A percentile compares a stretch with the other conserved stretches of the same genome.
phyloP scores from a whole-genome alignment of 73 alveolate species.

The Durusdinium trenchii region DNA sequence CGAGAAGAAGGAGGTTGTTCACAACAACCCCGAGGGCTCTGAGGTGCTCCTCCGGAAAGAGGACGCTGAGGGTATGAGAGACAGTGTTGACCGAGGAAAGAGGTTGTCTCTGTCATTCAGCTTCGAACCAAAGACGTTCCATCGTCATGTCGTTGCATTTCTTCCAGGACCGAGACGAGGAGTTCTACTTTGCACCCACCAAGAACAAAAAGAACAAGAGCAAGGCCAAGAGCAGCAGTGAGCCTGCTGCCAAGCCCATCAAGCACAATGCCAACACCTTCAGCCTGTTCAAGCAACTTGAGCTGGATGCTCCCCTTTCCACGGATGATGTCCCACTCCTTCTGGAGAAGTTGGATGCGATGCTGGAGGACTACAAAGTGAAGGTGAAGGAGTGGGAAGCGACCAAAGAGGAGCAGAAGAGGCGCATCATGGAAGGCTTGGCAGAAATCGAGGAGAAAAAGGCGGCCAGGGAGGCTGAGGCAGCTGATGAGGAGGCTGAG shows the following conservation, averaged over 20 bases:
- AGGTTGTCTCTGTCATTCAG: not conserved
- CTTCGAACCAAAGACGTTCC: not conserved
- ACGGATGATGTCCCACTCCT: slow-evolving; percentile 59
- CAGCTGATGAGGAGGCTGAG: slow-evolving; percentile 17
- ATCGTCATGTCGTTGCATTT: not conserved
- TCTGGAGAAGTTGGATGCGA: slow-evolving; percentile 46
- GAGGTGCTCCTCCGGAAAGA: slow-evolving; percentile 69
- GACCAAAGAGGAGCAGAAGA: slow-evolving; percentile 66
- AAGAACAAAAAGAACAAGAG: slow-evolving; percentile 76
- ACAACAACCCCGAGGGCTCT: slow-evolving; percentile 46
- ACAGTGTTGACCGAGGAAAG: not conserved
- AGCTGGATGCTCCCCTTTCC: slow-evolving; percentile 70
- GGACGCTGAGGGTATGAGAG: slow-evolving; percentile 9
- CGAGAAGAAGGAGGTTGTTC: slow-evolving; percentile 79
- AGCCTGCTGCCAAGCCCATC: slow-evolving; percentile 64
- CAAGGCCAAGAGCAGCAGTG: slow-evolving; percentile 19
- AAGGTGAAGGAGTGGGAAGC: slow-evolving; percentile 88
- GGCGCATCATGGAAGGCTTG: slow-evolving; percentile 52
- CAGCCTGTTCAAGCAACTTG: slow-evolving; percentile 46
- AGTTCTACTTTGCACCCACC: slow-evolving; percentile 66
- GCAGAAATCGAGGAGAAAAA: slow-evolving; percentile 44
- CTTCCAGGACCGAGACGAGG: slow-evolving; percentile 76
- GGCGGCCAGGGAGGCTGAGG: slow-evolving; percentile 13
- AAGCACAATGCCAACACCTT: slow-evolving; percentile 67
- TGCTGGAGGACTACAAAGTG: slow-evolving; percentile 59